Evolutionary conservation across 768 basidiomycete genomes (phyloP).

Genomic region (Guyanaporus albipodus): DNA sequence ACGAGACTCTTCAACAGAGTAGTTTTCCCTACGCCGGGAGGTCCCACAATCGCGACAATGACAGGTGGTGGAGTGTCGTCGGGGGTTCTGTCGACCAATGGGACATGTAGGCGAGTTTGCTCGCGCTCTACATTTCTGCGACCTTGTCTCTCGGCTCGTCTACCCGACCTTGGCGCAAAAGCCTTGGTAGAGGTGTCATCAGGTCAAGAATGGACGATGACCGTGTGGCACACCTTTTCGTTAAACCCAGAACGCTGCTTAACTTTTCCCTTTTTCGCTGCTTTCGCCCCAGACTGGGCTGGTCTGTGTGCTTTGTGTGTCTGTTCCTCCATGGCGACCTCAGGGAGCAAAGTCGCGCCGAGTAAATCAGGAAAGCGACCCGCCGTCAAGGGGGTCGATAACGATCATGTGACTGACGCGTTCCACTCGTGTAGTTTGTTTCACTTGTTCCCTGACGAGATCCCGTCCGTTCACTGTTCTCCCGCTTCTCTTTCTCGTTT

Average conservation of each 20-base stretch:
- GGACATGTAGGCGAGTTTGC: slow-evolving; percentile 93
- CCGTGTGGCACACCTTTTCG: slow-evolving; percentile 62
- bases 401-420: slow-evolving; percentile 32
- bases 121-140: slow-evolving; percentile 89
- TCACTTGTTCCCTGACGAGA: not conserved
- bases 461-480: slow-evolving; percentile 4
- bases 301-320: slow-evolving; percentile 82
- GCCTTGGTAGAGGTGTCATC: slow-evolving; percentile 43
- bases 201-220: not conserved
- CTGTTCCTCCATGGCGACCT: slow-evolving; percentile 57
- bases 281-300: slow-evolving; percentile 65
- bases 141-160: slow-evolving; percentile 83
- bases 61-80: slow-evolving; percentile 90
- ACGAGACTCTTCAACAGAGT: slow-evolving; percentile 91
- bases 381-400: slow-evolving; percentile 4
- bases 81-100: slow-evolving; percentile 91
- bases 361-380: slow-evolving; percentile 19
- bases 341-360: not conserved
- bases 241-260: slow-evolving; percentile 78
- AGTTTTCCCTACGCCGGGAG: slow-evolving; percentile 95
- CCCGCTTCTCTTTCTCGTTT: slow-evolving; percentile 8
- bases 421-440: slow-evolving; percentile 20
- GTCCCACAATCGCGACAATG: slow-evolving; percentile 92
- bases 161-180: slow-evolving; percentile 89
- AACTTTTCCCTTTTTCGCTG: slow-evolving; percentile 72